Evolutionary conservation across 768 basidiomycete species (phyloP), one percentile per base, ranked within the genome.

Genomic region (Rhodocollybia butyracea): DNA sequence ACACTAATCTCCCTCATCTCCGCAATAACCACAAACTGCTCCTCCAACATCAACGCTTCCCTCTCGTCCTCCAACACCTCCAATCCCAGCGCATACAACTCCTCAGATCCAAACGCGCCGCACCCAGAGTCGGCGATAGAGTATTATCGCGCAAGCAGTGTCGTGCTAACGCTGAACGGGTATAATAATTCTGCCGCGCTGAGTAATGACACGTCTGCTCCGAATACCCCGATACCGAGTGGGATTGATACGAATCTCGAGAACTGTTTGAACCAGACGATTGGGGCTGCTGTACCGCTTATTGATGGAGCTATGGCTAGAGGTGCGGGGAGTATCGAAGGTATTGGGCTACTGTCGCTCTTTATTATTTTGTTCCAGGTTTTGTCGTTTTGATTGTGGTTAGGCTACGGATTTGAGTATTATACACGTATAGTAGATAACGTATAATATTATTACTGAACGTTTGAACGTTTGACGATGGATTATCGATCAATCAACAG

Each of bases 141-240:
- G 56, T 89, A 88, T 65, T 89, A 84, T 62, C 83, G 86, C 27
- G 80, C 83, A 2, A 85, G 84, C 62, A 85, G 78, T 42, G 75
- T 86, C 34, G 80, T 77, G 2, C 71, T 88, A 24, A 78, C 83
- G 1, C 70, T 88, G 3, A 81, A 88, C 52, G 82, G 82, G 0
- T 88, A 88, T 63, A 87, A 88, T 61, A 79, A 88, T 58, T 82
- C 83, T 0, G 81, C 76, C 5, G 77, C 72, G 3, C 66, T 82
- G 24, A 67, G 65, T 34, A 60, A 65, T 1, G 70, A 81, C 21
- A 66, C 73, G 7, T 77, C 72, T 27, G 56, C 57, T 0, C 66
- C 79, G 0, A 73, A 81, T 54, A 71, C 78, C 0, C 75, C 84
- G 0, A 70, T 89, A 1, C 86, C 85, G 1, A 64, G 67, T 2